Evolutionary conservation across 495 filamentous ascomycete species (phyloP).

Genomic region (Neurospora sp.): DNA sequence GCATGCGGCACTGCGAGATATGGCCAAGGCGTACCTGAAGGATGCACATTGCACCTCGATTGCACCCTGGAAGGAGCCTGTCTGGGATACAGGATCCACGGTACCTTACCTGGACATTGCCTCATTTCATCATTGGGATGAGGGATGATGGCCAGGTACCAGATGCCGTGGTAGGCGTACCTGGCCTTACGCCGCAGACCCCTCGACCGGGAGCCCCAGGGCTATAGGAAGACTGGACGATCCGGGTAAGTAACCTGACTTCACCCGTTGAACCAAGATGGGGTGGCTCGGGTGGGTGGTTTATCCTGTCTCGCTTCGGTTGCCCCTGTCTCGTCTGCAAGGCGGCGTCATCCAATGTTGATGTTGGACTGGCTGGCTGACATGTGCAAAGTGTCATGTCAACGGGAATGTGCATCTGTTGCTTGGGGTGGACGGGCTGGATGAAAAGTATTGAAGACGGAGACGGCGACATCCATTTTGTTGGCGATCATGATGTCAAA

Average conservation of each 20-base stretch:
- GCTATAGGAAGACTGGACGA: not conserved
- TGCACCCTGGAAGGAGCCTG: not conserved
- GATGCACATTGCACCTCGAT: not conserved
- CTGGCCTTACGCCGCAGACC: not conserved
- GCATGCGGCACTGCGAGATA: not conserved
- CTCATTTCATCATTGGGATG: not conserved
- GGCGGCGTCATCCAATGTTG: not conserved
- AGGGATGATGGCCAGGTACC: not conserved
- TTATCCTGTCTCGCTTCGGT: not conserved
- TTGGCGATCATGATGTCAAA: not conserved
- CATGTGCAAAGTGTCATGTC: not conserved
- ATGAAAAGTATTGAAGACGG: not conserved
- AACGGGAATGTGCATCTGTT: not conserved
- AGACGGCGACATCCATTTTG: not conserved
- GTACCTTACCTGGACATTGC: not conserved
- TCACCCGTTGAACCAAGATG: not conserved
- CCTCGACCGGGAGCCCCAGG: not conserved
- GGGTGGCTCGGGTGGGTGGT: not conserved
- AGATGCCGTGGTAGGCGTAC: not conserved
- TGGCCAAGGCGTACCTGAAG: not conserved
- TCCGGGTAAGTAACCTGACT: not conserved
- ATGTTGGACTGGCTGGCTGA: not conserved
- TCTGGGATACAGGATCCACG: not conserved
- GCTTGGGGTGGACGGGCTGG: not conserved
- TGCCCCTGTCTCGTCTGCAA: not conserved